Evolutionary conservation across 768 basidiomycete species (phyloP).

Genomic region (Tulasnella sp.): DNA sequence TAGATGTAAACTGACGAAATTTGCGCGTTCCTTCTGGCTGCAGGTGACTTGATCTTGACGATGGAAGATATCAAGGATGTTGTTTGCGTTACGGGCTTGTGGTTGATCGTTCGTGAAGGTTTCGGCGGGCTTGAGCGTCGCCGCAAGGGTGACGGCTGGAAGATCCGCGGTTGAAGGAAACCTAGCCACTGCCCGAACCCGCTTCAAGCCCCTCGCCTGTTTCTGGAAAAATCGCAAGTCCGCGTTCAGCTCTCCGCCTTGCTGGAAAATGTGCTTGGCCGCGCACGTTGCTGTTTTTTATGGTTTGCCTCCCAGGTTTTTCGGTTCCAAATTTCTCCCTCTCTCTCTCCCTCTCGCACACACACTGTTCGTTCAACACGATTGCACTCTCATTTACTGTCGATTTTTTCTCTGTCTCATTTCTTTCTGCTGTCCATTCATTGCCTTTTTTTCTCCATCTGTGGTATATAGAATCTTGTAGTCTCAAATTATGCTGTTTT

Average conservation of each 20-base stretch:
- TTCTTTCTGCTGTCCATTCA: neutral
- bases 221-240: neutral
- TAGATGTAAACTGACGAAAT: neutral
- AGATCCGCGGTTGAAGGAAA: constrained; percentile 58
- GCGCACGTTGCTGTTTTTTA: neutral
- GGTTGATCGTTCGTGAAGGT: constrained; percentile 90
- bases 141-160: constrained; percentile 79
- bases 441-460: neutral
- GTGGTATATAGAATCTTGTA: neutral
- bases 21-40: neutral
- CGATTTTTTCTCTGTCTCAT: neutral
- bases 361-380: constrained; percentile 11
- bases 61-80: constrained; percentile 95
- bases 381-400: neutral
- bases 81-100: constrained; percentile 83
- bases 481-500: constrained; percentile 6
- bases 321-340: neutral
- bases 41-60: constrained; percentile 61
- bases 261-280: neutral
- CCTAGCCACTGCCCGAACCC: neutral
- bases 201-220: neutral
- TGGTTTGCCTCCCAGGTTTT: neutral
- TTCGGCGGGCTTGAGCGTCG: constrained; percentile 84
- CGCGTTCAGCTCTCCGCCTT: neutral
- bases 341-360: neutral